Evolutionary conservation across 2,329 filamentous ascomycete genomes (phyloP), one percentile per base, ranked within the genome.

Genomic region (Fusarium neocosmosporiellum): DNA sequence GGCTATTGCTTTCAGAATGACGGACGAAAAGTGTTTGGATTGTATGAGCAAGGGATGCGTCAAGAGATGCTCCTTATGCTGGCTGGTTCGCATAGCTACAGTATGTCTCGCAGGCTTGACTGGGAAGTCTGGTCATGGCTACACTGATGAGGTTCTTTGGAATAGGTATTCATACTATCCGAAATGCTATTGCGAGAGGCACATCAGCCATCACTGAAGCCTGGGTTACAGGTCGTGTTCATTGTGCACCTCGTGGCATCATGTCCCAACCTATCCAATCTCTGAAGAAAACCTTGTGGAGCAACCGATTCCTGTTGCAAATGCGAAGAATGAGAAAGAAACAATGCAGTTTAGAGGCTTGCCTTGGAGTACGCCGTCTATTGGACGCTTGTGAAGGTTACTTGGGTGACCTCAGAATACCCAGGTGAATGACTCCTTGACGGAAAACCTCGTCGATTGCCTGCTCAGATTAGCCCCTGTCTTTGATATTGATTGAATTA

Each of bases 371-470:
- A 3, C 27, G 46, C 24, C 24, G 16, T 8, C 9, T 50, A n/a
- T 5, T 50, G 10, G 16, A 27, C 41, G 41, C 14, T 9, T 33
- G 48, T 6, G 14, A 50, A 50, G 24, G 14, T 34, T 50, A 20
- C 41, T 18, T 27, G 41, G 41, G 41, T 2, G 16, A 5, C 5
- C 14, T 69, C 79, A 91, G 73, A 91, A 91, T 9, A 90, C 84
- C 91, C 91, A 92, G 27, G 87, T 90, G 77, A 92, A 92, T 7
- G 89, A 88, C 76, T 92, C 87, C 77, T 87, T 83, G 43, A 92
- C 90, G 60, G 89, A 86, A 69, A 93, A 92, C 16, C 82, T 82
- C 7, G 83, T 77, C 48, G 81, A 83, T 65, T 83, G 82, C 74
- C 88, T 90, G 63, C 9, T 53, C 29, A 60, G 29, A 65, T 75